Conservation (phyloP, 805 yeast species). For the Lachancea lanzarotensis region DNA sequence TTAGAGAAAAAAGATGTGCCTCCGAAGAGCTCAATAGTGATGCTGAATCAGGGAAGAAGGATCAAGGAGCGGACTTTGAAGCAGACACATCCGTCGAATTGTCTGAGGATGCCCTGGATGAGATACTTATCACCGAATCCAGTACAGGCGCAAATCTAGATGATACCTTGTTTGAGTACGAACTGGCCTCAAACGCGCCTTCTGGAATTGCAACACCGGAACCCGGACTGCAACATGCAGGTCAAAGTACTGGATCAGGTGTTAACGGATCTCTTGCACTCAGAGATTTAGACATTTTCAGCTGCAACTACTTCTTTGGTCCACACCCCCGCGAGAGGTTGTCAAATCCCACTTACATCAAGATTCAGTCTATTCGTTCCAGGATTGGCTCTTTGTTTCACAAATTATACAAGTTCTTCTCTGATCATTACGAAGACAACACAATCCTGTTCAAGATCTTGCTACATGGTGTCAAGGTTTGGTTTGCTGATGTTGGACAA, state of each 20-base stretch:
- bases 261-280: conserved; percentile 51
- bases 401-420: conserved; percentile 42
- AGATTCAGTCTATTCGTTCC: conserved; percentile 56
- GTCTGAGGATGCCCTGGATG: conserved; percentile 23
- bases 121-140: conserved; percentile 20
- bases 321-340: conserved; percentile 42
- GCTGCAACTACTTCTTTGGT: conserved; percentile 61
- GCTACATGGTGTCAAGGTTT: conserved; percentile 59
- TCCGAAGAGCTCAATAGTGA: conserved; percentile 34
- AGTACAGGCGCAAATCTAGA: conserved; percentile 10
- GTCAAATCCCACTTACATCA: conserved; percentile 37
- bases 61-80: conserved; percentile 20
- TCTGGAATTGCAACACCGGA: conserved; percentile 34
- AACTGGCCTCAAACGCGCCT: conserved; percentile 33
- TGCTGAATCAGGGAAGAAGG: conserved; percentile 30
- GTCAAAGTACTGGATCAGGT: conserved; percentile 33
- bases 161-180: conserved; percentile 37
- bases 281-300: conserved; percentile 56
- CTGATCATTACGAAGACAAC: conserved; percentile 51
- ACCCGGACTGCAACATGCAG: conserved; percentile 23
- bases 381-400: conserved; percentile 61
- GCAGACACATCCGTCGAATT: conserved; percentile 22
- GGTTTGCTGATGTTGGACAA: conserved; percentile 76
- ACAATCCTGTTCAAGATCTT: conserved; percentile 55
- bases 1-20: conserved; percentile 33